Conservation (phyloP, 495 filamentous ascomycete species). For the Aspergillus diversus region DNA sequence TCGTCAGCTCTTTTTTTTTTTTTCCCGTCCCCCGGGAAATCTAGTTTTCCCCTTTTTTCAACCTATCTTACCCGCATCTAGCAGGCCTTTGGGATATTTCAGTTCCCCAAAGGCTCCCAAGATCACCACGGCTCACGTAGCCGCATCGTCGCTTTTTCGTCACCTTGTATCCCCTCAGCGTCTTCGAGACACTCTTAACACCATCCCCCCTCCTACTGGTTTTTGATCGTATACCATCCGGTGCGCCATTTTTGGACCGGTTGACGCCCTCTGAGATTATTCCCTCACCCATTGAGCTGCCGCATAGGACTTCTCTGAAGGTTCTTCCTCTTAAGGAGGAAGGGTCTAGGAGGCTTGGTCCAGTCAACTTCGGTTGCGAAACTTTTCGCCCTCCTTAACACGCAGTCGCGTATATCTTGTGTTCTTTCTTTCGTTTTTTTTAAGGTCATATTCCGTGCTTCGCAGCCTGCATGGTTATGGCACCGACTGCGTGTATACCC, state of each 20-base stretch:
- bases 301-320: conserved; percentile 95
- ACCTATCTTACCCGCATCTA: conserved; percentile 8
- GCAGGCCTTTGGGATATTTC: conserved; percentile 65
- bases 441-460: conserved; percentile 33
- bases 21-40: conserved; percentile 6
- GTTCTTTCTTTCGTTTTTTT: conserved; percentile 25
- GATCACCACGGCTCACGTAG: conserved; percentile 71
- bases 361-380: conserved; percentile 81
- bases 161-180: conserved; percentile 74
- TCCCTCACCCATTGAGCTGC: conserved; percentile 78
- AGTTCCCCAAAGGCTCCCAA: conserved; percentile 59
- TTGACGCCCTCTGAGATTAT: conserved; percentile 58
- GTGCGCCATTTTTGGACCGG: conserved; percentile 54
- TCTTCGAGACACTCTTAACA: conserved; percentile 66
- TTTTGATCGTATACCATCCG: conserved; percentile 55
- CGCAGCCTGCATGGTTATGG: conserved; percentile 62
- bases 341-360: conserved; percentile 90
- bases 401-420: conserved; percentile 38
- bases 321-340: conserved; percentile 96
- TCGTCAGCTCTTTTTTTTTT: conserved; percentile 14
- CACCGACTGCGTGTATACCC: conserved; percentile 67
- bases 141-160: conserved; percentile 66
- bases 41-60: conserved; percentile 8
- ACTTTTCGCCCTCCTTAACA: conserved; percentile 91
- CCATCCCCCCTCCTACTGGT: conserved; percentile 72